Evolutionary conservation across 768 basidiomycete genomes (phyloP).

Genomic region (Tricholoma saponaceum): DNA sequence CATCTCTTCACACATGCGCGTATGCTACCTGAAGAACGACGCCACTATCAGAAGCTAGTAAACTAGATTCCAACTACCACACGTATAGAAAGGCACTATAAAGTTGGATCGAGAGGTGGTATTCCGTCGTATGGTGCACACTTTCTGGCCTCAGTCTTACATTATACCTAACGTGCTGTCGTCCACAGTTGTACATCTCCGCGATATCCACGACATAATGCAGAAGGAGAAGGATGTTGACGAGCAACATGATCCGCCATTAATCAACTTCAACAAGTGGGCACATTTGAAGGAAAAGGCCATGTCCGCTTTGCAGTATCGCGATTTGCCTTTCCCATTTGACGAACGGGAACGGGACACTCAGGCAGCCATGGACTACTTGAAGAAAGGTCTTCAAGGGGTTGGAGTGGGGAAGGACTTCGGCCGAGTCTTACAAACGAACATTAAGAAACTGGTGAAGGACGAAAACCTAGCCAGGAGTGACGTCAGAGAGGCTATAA

Average conservation of each 20-base stretch:
- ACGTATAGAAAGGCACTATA: not conserved
- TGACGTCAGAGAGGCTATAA: not conserved
- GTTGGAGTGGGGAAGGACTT: not conserved
- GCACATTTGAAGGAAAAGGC: not conserved
- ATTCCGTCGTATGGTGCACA: not conserved
- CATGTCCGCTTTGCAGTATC: not conserved
- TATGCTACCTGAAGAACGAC: not conserved
- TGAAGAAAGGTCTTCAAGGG: not conserved
- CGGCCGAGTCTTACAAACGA: not conserved
- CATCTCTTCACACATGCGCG: not conserved
- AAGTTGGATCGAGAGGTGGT: not conserved
- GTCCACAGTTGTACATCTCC: not conserved
- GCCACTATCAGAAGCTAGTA: not conserved
- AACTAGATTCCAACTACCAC: not conserved
- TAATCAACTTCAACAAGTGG: not conserved
- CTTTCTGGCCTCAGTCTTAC: not conserved
- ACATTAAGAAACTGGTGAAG: not conserved
- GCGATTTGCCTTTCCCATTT: not conserved
- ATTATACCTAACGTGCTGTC: not conserved
- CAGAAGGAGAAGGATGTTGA: not conserved
- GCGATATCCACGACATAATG: not conserved
- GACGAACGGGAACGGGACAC: not conserved
- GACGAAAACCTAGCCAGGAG: not conserved
- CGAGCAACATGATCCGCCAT: not conserved
- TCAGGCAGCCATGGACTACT: not conserved